A percentile compares a stretch with the other conserved stretches of the same genome.
phyloP scores from a whole-genome alignment of 2,329 filamentous ascomycete species.

The Neurospora sp. region DNA sequence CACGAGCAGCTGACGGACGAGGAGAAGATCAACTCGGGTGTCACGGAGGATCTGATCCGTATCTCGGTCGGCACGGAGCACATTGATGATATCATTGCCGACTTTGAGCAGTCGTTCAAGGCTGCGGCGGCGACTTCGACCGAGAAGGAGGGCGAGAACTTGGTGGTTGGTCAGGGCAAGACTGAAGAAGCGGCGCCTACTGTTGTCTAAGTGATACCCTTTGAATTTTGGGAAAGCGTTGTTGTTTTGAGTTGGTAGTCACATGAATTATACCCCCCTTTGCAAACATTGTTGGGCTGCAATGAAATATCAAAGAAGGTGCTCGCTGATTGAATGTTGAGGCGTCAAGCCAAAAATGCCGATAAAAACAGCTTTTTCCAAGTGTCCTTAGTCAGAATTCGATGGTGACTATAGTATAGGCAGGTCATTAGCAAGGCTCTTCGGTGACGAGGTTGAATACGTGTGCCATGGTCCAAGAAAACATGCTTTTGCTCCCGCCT shows the following conservation, averaged over 20 bases:
- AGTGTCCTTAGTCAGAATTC: not conserved
- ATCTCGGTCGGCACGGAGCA: constrained; percentile 95
- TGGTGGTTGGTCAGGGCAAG: constrained; percentile 22
- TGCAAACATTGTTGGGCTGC: not conserved
- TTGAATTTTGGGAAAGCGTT: not conserved
- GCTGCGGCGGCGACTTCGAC: constrained; percentile 40
- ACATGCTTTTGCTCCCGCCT: not conserved
- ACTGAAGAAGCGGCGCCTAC: constrained; percentile 28
- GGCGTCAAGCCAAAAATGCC: not conserved
- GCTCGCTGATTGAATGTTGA: not conserved
- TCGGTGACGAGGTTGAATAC: no score
- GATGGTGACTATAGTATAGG: not conserved
- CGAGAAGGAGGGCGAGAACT: constrained; percentile 18
- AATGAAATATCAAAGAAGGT: not conserved
- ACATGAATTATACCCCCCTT: not conserved
- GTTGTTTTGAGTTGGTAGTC: not conserved
- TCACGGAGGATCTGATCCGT: constrained; percentile 84
- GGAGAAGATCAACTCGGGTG: constrained; percentile 72
- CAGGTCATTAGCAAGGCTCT: no score
- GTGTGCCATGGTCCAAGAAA: no score
- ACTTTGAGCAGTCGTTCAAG: constrained; percentile 86
- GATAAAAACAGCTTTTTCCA: not conserved
- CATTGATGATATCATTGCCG: constrained; percentile 92
- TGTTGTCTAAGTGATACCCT: constrained; percentile 21
- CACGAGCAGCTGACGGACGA: constrained; percentile 83